Evolutionary conservation across 2,329 filamentous ascomycete species (phyloP), one percentile per base, ranked within the genome.

Genomic region (Apiospora sp.): DNA sequence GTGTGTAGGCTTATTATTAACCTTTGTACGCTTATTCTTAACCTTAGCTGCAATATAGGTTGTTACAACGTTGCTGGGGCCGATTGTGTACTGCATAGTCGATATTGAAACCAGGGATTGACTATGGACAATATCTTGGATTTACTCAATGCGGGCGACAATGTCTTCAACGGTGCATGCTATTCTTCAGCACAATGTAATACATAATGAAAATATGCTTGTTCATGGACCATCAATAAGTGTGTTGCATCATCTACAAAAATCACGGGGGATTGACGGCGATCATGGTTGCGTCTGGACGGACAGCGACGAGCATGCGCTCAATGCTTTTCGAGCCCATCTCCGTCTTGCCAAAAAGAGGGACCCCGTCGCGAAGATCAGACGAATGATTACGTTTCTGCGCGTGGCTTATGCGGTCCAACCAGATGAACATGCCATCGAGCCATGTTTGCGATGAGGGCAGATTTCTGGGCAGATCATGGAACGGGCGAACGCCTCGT

Each of bases 331-430:
- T 51, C 27, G 14, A 14, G 51, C 19, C 24, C 12, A 30, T 30
- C 34, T 10, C 24, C 12, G 54, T 30, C 34, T 10, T 34, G 7
- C 54, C 54, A 22, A 64, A 37, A 41, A 14, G 34, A 64, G 58
- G 34, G 19, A 37, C 34, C 19, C 34, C 12, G n/a, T 41, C 19
- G 58, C 7, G 19, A 37, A 64, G 58, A 64, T 64, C 30, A 41
- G 58, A 64, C 58, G 58, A 64, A 64, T n/a, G 19, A 24, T n/a
- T 64, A 41, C 58, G 58, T 41, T 41, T 64, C 58, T 64, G 34
- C 6, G 58, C 22, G 30, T 64, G 34, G 34, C 58, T 64, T 34
- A 41, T 41, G n/a, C 49, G 19, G n/a, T 5, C 19, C 41, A 34
- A 64, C 58, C 58, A 64, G 58, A 64, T 34, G 58, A 64, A 64